These are phyloP conservation scores for Cercospora citrullina DNA, from an alignment of 2,329 filamentous ascomycete species.

Conservation along the genomic window DNA sequence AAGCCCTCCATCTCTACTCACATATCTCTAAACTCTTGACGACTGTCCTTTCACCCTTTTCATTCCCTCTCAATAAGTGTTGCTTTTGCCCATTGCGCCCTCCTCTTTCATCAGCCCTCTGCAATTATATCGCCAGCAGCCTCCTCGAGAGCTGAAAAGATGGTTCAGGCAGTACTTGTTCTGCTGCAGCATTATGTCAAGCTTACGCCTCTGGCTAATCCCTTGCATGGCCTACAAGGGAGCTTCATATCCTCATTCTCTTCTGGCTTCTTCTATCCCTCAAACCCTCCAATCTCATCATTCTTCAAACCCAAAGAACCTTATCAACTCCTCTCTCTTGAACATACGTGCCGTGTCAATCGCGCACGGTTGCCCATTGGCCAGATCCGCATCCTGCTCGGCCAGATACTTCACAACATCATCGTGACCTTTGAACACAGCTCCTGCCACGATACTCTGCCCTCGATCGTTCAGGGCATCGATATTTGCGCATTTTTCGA, in stretches of 20 bases:
- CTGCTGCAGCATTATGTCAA: background rate
- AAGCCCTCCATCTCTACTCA: background rate
- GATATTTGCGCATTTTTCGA: slow-evolving; percentile 64
- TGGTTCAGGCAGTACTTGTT: background rate
- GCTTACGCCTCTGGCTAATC: background rate
- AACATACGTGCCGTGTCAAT: slow-evolving; percentile 52
- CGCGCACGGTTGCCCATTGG: slow-evolving; percentile 48
- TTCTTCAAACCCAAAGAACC: slow-evolving; percentile 39
- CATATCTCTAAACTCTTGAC: background rate
- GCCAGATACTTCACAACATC: slow-evolving; percentile 60
- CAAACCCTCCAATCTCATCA: background rate
- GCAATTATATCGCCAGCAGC: background rate
- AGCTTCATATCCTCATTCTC: background rate
- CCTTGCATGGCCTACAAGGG: background rate
- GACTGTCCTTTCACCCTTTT: background rate
- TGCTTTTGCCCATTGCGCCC: background rate
- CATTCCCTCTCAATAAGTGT: background rate
- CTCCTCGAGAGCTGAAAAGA: background rate
- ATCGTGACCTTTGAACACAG: slow-evolving; percentile 70
- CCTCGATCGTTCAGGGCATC: slow-evolving; percentile 68
- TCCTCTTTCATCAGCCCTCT: background rate
- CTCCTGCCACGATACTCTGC: slow-evolving; percentile 69
- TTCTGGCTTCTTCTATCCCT: background rate
- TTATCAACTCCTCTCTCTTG: slow-evolving; percentile 41
- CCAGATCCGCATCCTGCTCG: slow-evolving; percentile 45